Base-by-base conservation (phyloP, 1,284 basidiomycete genomes). In the Cutaneotrichosporon sp. region DNA sequence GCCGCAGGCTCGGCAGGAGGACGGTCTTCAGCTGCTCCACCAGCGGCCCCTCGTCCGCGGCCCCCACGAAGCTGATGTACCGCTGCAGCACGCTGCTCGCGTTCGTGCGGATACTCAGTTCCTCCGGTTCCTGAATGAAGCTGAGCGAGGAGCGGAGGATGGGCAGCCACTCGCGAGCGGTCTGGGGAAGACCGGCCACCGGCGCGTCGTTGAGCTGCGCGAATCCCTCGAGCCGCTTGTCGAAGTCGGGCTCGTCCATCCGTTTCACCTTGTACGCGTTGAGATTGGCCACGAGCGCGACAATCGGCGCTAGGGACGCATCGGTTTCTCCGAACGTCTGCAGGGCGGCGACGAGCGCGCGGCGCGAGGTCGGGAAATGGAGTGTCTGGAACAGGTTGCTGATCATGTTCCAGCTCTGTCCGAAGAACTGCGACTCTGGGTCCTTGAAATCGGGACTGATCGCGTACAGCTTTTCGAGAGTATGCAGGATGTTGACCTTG, bases 241-340 rank as follows among this genome's bases (percentile, higher is more conserved):
- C 90, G 64, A 97, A 97, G 71, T 98, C 90, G 2, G 91, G 88
- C 69, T 98, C 92, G 49, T 96, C 91, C 33, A 94, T 73, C 14
- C 90, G 81, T 62, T 82, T 86, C 1, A 72, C 75, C 1, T 90
- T 93, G 72, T 85, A 97, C 0, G 93, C 84, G 65, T 98, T 98
- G 55, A 98, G 80, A 1, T 82, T 81, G 11, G 80, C 79, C 35
- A 90, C 68, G 3, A 92, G 70, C 9, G 77, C 71, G 0, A 84
- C 78, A 1, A 87, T 67, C 2, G 67, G 62, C 19, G 73, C 64
- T 26, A 90, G 75, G 2, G 77, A 69, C 0, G 74, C 56, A 52
- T 87, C 79, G 10, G 84, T 70, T 0, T 67, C 61, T 0, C 84
- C 81, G 14, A 93, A 76, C 9, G 77, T 77, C 39, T 77, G 75